A percentile compares a stretch with the other conserved stretches of the same genome.
phyloP scores from a whole-genome alignment of 257 asterid species.

The Ocimum tenuiflorum region DNA sequence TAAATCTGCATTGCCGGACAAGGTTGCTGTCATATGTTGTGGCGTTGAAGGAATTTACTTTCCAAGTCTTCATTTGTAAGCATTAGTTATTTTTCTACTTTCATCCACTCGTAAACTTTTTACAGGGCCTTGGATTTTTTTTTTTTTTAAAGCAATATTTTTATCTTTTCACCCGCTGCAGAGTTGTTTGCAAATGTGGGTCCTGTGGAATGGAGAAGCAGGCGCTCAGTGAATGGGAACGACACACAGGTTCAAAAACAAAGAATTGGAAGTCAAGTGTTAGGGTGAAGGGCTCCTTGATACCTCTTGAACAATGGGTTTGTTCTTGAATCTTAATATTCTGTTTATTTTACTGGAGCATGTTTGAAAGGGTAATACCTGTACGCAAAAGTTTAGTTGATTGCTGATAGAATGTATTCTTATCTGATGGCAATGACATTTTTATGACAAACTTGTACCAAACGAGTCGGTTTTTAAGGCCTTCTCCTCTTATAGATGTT shows the following conservation, averaged over 20 bases:
- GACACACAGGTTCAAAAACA: conserved; percentile 78
- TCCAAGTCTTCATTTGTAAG: conserved; percentile 96
- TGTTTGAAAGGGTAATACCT: not conserved
- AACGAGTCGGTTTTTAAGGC: not conserved
- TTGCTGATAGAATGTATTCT: conserved; percentile 13
- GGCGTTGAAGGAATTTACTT: conserved; percentile 86
- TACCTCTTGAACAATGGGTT: conserved; percentile 95
- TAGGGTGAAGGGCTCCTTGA: conserved; percentile 72
- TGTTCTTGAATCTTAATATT: conserved; percentile 29
- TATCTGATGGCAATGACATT: not conserved
- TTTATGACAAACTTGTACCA: not conserved
- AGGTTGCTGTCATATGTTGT: conserved; percentile 77
- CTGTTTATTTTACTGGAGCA: conserved; percentile 8
- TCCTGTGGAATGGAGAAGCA: conserved; percentile 81
- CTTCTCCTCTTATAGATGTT: conserved; percentile 59
- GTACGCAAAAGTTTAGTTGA: not conserved
- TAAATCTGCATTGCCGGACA: conserved; percentile 51
- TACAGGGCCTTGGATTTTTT: not conserved
- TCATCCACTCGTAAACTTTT: conserved; percentile 3
- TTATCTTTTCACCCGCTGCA: conserved; percentile 26
- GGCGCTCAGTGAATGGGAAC: conserved; percentile 93
- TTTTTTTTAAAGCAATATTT: conserved; percentile 14
- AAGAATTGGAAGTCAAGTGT: conserved; percentile 94
- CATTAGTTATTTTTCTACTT: conserved; percentile 14
- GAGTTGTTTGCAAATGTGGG: conserved; percentile 99